Conservation (phyloP, 2,329 filamentous ascomycete genomes). For the Parafenestella ontariensis region DNA sequence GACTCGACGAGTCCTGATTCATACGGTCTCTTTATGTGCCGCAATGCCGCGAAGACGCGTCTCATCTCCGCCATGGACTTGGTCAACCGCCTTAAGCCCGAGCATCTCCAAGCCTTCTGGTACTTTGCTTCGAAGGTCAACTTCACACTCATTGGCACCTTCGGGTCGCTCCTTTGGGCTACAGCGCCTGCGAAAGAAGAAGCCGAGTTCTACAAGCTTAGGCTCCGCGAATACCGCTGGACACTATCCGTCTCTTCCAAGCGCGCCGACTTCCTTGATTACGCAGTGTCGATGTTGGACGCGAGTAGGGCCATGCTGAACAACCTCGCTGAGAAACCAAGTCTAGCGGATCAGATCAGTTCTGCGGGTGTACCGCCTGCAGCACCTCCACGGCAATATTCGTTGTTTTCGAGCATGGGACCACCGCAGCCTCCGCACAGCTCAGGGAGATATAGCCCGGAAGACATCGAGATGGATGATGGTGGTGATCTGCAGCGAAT, state of each 20-base stretch:
- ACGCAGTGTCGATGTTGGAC: slow-evolving; percentile 55
- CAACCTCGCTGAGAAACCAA: slow-evolving; percentile 54
- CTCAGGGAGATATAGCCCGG: slow-evolving; percentile 15
- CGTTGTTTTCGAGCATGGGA: slow-evolving; percentile 27
- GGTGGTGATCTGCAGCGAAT: slow-evolving; percentile 27
- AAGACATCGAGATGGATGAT: slow-evolving; percentile 41
- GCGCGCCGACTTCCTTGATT: slow-evolving; percentile 62
- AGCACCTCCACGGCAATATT: slow-evolving; percentile 27
- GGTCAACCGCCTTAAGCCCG: slow-evolving; percentile 86
- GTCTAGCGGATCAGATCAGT: slow-evolving; percentile 47
- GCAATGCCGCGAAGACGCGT: slow-evolving; percentile 89
- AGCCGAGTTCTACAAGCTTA: slow-evolving; percentile 86
- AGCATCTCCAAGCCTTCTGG: slow-evolving; percentile 91
- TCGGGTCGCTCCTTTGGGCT: slow-evolving; percentile 87
- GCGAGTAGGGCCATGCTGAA: slow-evolving; percentile 54
- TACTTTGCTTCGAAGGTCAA: slow-evolving; percentile 87
- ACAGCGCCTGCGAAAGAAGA: slow-evolving; percentile 88
- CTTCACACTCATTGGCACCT: slow-evolving; percentile 93
- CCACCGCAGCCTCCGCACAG: slow-evolving; percentile 21
- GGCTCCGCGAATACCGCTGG: slow-evolving; percentile 91
- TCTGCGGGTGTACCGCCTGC: slow-evolving; percentile 47
- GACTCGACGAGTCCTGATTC: slow-evolving; percentile 66
- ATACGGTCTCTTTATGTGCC: slow-evolving; percentile 90
- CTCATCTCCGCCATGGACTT: slow-evolving; percentile 98
- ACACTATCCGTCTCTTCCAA: slow-evolving; percentile 86